Conservation (phyloP, 495 filamentous ascomycete genomes). For the Penicillium cinerascens region DNA sequence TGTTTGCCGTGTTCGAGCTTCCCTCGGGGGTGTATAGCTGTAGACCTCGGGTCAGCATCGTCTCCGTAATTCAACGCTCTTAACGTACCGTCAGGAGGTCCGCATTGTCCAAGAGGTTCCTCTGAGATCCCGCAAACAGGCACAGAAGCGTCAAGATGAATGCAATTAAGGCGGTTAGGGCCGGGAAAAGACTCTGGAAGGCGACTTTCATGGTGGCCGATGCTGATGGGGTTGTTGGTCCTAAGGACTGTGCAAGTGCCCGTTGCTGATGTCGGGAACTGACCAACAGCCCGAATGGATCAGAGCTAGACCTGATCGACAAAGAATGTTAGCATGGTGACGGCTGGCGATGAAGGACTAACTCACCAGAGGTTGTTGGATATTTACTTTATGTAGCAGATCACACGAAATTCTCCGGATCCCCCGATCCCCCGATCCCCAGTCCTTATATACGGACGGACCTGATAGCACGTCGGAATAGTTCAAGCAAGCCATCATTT, state of each 20-base stretch:
- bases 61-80: not conserved
- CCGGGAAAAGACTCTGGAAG: slow-evolving; percentile 21
- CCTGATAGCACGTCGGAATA: not conserved
- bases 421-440: not conserved
- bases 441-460: slow-evolving; percentile 2
- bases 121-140: slow-evolving; percentile 65
- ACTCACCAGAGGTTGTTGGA: not conserved
- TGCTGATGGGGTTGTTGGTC: not conserved
- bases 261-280: not conserved
- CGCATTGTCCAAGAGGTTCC: slow-evolving; percentile 57
- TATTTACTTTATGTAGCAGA: not conserved
- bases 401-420: no score
- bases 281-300: not conserved
- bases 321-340: not conserved
- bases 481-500: slow-evolving; percentile 9
- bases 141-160: slow-evolving; percentile 67
- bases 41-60: slow-evolving; percentile 19
- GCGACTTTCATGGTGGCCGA: slow-evolving; percentile 5
- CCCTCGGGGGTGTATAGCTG: slow-evolving; percentile 40
- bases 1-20: slow-evolving; percentile 55
- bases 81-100: slow-evolving; percentile 59
- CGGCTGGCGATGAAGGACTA: not conserved
- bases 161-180: slow-evolving; percentile 46
- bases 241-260: not conserved
- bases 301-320: not conserved